Base-by-base conservation (phyloP, 2,329 filamentous ascomycete species). In the Colletotrichum tropicale region DNA sequence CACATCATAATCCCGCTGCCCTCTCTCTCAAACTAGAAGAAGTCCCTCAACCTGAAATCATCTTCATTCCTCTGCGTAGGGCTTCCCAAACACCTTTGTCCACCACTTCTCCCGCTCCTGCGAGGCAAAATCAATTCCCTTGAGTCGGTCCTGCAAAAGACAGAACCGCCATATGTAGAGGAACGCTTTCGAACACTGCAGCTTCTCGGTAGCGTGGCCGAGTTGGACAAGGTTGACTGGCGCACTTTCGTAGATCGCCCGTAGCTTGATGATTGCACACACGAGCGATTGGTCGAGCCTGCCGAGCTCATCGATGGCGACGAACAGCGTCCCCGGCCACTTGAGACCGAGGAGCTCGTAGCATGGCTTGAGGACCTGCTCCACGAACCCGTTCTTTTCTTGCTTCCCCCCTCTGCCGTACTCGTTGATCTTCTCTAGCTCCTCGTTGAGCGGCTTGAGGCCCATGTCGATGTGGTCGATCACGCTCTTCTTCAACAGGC, bases 31-130 rank as follows among this genome's bases (percentile, higher is more conserved):
- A 48, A 12, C 43, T 2, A 21, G 18, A n/a, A 48, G 18, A 48
- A n/a, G 18, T 1, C 1, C 10, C 0, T 3, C 38, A 1, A 12
- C 38, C 38, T n/a, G 5, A 7, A 48, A 3, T 2, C 18, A 12
- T 48, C 43, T 48, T 48, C n/a, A 48, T 21, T 48, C 43, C 0
- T 48, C 43, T 21, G 43, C 43, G 43, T 48, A 48, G 6, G n/a
- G 43, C 43, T 48, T 48, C 2, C 18, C 43, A 21, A 48, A 48
- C 3, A 48, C 18, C 18, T 48, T 48, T 48, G 43, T 48, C 43
- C 43, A 48, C 18, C 9, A n/a, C 18, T 48, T 48, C 43, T 48
- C 43, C 43, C 43, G 43, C 9, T 21, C 43, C 18, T 48, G 43
- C 0, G 43, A 48, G 3, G 43, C 18, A 1, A 48, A 48, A 21